Evolutionary conservation across 2,329 filamentous ascomycete genomes (phyloP), one percentile per base, ranked within the genome.

Genomic region (Ophiosphaerella korrae): DNA sequence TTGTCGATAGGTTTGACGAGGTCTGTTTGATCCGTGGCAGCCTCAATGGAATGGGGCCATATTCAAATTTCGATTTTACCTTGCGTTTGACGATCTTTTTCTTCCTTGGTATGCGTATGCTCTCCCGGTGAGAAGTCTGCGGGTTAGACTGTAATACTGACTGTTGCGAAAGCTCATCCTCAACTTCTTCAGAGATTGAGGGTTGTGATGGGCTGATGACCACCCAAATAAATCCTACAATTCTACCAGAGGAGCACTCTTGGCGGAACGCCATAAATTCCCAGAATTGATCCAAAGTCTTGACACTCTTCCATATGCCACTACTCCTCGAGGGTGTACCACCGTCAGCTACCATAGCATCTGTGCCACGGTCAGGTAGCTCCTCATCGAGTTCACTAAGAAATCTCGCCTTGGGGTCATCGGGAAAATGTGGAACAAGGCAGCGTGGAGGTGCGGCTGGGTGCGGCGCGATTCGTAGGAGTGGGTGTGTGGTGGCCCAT

Each of bases 201-300:
- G 62, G 55, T 5, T 76, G 72, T 0, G 85, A 81, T 31, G 91
- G 88, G 58, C 80, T 82, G 40, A 97, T 88, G 0, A 97, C 87
- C 23, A 97, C 77, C 93, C 95, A 99, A 23, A 97, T 81, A 62
- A 99, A 99, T 0, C 95, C 95, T 0, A 96, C 95, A 67, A 96
- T 81, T 14, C 92, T 83, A 0, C 94, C 95, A 31, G 92, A 90
- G 0, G 92, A 96, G 68, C 94, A 99, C 69, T 99, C 94, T 71
- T 97, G 94, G 49, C 94, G 82, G 68, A 90, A 97, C 0, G 92
- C 88, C 93, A 99, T 97, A 82, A 96, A 89, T 55, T 99, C 94
- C 94, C 94, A 99, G 67, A 99, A 99, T 61, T 92, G 87, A n/a
- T 92, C 89, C 35, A 99, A 77, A 0, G 86, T 89, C 68, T 83